These are phyloP conservation scores for Dictyostelium intermedium DNA, from an alignment of 78 protist genomes.

Conservation along the genomic window DNA sequence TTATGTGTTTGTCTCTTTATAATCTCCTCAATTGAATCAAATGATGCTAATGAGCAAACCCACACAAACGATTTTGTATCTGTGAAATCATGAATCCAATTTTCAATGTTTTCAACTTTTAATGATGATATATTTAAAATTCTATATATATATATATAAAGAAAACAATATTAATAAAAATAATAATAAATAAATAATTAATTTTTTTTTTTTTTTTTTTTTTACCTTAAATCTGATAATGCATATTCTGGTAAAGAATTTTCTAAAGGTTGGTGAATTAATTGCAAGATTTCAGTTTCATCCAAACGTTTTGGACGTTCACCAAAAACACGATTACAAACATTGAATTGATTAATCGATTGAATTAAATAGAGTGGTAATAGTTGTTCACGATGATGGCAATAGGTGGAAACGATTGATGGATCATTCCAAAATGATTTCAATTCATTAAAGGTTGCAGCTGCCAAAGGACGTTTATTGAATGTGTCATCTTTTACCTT, in stretches of 20 bases:
- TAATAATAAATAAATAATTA: neutral
- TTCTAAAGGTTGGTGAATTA: conserved; percentile 14
- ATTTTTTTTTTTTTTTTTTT: no score
- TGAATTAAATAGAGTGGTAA: conserved; percentile 5
- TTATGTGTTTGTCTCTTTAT: neutral
- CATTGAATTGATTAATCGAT: conserved; percentile 25
- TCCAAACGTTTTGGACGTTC: conserved; percentile 30
- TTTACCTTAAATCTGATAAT: conserved; percentile 6
- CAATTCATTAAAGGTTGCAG: neutral
- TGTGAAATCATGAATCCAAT: conserved; percentile 42
- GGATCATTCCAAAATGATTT: conserved; percentile 53
- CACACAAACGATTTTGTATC: conserved; percentile 62
- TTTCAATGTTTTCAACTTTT: conserved; percentile 24
- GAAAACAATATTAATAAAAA: neutral
- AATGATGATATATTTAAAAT: conserved; percentile 46
- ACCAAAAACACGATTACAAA: conserved; percentile 60
- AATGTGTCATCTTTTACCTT: conserved; percentile 43
- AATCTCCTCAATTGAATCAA: conserved; percentile 14
- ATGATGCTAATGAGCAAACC: conserved; percentile 66
- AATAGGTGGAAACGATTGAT: neutral
- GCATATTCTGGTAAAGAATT: conserved; percentile 21
- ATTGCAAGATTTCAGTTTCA: conserved; percentile 26
- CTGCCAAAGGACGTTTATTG: conserved; percentile 25
- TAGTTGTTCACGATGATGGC: neutral
- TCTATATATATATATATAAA: neutral